Evolutionary conservation across 192 early-diverging fungal species (phyloP).

Genomic region (Coemansia sp.): DNA sequence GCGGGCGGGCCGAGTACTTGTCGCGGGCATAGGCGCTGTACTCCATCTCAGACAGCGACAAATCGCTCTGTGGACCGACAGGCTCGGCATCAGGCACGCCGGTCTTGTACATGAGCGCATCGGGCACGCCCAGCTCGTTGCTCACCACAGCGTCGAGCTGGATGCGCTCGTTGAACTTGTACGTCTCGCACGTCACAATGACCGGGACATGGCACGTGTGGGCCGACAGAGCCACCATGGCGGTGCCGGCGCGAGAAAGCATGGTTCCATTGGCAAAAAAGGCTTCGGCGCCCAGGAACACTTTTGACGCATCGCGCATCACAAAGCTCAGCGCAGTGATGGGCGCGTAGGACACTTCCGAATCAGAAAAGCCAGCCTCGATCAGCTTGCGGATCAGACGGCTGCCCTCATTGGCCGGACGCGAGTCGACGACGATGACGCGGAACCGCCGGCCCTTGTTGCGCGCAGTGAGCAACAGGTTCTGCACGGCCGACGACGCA

Average conservation of each 20-base stretch:
- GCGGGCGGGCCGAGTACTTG: conserved; percentile 49
- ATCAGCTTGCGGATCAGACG: conserved; percentile 41
- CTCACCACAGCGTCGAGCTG: conserved; percentile 94
- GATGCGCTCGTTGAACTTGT: conserved; percentile 91
- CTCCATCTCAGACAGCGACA: conserved; percentile 43
- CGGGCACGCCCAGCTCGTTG: conserved; percentile 94
- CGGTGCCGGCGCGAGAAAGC: conserved; percentile 85
- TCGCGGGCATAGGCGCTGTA: conserved; percentile 55
- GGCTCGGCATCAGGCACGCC: conserved; percentile 44
- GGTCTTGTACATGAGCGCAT: conserved; percentile 68
- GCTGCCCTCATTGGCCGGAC: conserved; percentile 85
- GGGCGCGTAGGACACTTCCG: conserved; percentile 41
- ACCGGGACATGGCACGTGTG: conserved; percentile 88
- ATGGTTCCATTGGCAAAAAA: conserved; percentile 91
- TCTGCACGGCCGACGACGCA: conserved; percentile 86
- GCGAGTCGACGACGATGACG: conserved; percentile 89
- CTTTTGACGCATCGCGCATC: conserved; percentile 86
- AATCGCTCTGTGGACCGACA: conserved; percentile 35
- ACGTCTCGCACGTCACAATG: conserved; percentile 91
- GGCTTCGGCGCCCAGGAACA: conserved; percentile 91
- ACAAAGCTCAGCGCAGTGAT: conserved; percentile 62
- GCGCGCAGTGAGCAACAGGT: conserved; percentile 75
- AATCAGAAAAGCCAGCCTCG: conserved; percentile 33
- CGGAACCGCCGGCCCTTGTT: conserved; percentile 73
- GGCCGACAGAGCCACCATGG: conserved; percentile 89